A percentile compares a stretch with the other conserved stretches of the same genome.
These are phyloP conservation scores for Misopates orontium DNA, from an alignment of 257 asterid genomes.

Conservation along the genomic window DNA sequence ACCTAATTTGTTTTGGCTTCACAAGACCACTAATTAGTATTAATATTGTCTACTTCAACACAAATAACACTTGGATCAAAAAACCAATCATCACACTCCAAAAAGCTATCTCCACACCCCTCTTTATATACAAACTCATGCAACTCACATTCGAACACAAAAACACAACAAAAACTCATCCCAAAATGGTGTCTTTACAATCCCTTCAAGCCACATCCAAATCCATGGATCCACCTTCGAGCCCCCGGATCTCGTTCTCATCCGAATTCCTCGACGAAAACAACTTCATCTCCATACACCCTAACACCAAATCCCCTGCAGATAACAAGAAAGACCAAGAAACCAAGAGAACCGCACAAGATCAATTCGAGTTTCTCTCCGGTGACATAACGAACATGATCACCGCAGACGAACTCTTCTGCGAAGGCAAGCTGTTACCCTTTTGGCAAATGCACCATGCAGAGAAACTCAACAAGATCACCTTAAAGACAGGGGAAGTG, in stretches of 20 bases:
- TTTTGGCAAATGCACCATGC: constrained; percentile 55
- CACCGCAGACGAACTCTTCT: constrained; percentile 74
- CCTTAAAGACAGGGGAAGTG: constrained; percentile 34
- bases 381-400: constrained; percentile 45
- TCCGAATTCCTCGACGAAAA: constrained; percentile 76
- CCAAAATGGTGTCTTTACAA: constrained; percentile 51
- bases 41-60: constrained; percentile 33
- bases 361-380: constrained; percentile 76
- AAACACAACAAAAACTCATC: constrained; percentile 6
- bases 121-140: constrained; percentile 29
- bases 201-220: constrained; percentile 32
- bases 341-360: constrained; percentile 11
- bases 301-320: constrained; percentile 32
- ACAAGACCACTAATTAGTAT: constrained; percentile 54
- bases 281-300: constrained; percentile 74
- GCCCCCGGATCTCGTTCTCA: constrained; percentile 73
- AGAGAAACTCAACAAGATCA: constrained; percentile 48
- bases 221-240: constrained; percentile 31
- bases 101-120: constrained; percentile 18
- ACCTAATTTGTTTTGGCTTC: constrained; percentile 48
- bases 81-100: no score
- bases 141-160: constrained; percentile 15
- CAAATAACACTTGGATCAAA: not conserved
- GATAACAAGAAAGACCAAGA: constrained; percentile 9
- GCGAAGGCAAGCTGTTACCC: constrained; percentile 75